Percentiles rank a stretch among this genome's conserved stretches.
Evolutionary conservation across 2,329 filamentous ascomycete species (phyloP).

Genomic region (Phyllosticta citriasiana): DNA sequence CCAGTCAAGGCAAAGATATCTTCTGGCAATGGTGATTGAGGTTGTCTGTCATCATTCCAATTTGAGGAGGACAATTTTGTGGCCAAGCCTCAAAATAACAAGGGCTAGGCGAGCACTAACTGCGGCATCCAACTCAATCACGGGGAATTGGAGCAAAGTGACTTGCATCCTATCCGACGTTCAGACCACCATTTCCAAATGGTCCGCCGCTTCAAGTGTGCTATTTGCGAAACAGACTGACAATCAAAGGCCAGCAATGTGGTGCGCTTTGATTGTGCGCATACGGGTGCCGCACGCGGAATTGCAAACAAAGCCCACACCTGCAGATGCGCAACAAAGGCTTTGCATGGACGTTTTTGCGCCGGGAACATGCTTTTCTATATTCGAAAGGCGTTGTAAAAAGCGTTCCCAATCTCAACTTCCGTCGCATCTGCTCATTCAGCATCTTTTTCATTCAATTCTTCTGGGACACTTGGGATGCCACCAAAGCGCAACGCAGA

Average conservation of each 20-base stretch:
- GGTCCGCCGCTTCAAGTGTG: neutral
- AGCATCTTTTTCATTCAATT: neutral
- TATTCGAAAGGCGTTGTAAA: neutral
- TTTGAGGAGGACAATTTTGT: too few relatives aligned
- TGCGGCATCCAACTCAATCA: too few relatives aligned
- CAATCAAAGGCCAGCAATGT: neutral
- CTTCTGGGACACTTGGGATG: neutral
- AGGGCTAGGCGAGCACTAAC: too few relatives aligned
- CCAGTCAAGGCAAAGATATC: too few relatives aligned
- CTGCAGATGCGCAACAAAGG: neutral
- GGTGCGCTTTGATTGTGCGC: neutral
- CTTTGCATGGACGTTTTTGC: neutral
- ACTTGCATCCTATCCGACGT: too few relatives aligned
- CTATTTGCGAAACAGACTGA: neutral
- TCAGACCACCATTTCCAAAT: neutral
- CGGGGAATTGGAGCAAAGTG: too few relatives aligned
- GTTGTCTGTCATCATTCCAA: too few relatives aligned
- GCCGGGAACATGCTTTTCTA: too few relatives aligned
- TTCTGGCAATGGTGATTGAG: too few relatives aligned
- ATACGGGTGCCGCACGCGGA: slow-evolving; percentile 1
- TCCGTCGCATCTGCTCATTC: too few relatives aligned
- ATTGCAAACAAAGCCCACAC: neutral
- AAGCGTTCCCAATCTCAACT: neutral
- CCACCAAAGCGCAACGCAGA: neutral
- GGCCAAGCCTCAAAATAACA: too few relatives aligned